Evolutionary conservation across 1,284 basidiomycete species (phyloP), one percentile per base, ranked within the genome.

Genomic region (Flammula alnicola): DNA sequence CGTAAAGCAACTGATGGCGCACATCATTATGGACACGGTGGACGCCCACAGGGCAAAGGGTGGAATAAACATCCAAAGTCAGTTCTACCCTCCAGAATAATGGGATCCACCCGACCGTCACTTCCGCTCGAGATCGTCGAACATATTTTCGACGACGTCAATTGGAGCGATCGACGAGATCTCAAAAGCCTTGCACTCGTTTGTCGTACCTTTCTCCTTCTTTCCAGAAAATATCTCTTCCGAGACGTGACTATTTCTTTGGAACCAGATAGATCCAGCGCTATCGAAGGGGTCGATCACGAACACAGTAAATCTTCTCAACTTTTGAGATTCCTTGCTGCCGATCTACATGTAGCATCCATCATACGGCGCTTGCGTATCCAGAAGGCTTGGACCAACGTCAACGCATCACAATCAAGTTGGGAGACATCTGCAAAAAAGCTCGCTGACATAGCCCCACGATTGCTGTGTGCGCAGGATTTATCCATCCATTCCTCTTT

Each of bases 81-180:
- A 23, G 22, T 3, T 11, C 29, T 23, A 23, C n/a, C 29, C 19
- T 32, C 8, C 17, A 23, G 22, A 38, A 14, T 11, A 25, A 12
- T 31, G 36, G 2, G 9, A 25, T 16, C 20, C 23, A 14, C 23
- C 19, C 31, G 44, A 14, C 22, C 9, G 10, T 8, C 37, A 14
- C 43, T 60, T 2, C 59, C 57, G 30, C 7, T 55, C 9, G 57
- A 61, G 16, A n/a, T 61, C 9, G 22, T 58, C 3, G 44, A 51
- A 12, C 23, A 19, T 2, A 55, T 61, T 23, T 45, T 57, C 27
- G 32, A 47, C 10, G 43, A 49, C 29, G 27, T 52, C 9, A 14
- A 37, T 20, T 38, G 25, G 3, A 25, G 14, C 31, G 39, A 49
- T 23, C 25, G 20, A n/a, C 22, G 33, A 10, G 33, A 17, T 32